A percentile compares a stretch with the other conserved stretches of the same genome.
Conservation (phyloP, 1,284 basidiomycete genomes). For the Ceratorhiza oryzae-sativae region DNA sequence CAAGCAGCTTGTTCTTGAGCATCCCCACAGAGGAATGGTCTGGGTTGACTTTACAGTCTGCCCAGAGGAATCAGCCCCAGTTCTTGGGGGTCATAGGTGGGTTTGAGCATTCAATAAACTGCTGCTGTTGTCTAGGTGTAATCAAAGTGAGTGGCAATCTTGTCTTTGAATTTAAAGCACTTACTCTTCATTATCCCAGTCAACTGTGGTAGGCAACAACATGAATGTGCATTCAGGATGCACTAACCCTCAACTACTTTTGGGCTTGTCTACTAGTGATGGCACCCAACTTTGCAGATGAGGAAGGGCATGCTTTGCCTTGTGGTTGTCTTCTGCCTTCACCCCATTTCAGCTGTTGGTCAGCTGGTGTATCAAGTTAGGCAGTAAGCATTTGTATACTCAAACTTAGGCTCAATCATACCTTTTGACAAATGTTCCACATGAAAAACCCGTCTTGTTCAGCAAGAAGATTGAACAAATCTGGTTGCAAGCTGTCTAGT, state of each 20-base stretch:
- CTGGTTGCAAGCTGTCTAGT: neutral
- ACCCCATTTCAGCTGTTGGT: slow-evolving; percentile 1
- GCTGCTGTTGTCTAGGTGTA: neutral
- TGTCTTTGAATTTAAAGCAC: neutral
- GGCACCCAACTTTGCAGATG: neutral
- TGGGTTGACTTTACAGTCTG: neutral
- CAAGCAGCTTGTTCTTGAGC: neutral
- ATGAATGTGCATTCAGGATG: slow-evolving; percentile 7
- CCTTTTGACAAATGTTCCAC: neutral
- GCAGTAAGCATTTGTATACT: neutral
- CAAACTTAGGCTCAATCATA: neutral
- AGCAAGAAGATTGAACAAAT: slow-evolving; percentile 1
- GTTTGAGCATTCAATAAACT: slow-evolving; percentile 16
- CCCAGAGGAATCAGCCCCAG: neutral
- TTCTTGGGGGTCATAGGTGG: neutral
- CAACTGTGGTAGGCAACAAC: neutral
- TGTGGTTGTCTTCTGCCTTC: slow-evolving; percentile 26
- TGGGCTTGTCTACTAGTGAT: neutral
- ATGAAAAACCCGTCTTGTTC: neutral
- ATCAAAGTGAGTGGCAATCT: neutral
- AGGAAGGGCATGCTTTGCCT: slow-evolving; percentile 8
- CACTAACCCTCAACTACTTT: neutral
- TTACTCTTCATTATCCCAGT: slow-evolving; percentile 17
- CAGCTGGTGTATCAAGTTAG: neutral
- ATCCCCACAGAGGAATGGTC: neutral